These are phyloP conservation scores for Penicillium hordei DNA, from an alignment of 2,329 filamentous ascomycete genomes.

Conservation along the genomic window DNA sequence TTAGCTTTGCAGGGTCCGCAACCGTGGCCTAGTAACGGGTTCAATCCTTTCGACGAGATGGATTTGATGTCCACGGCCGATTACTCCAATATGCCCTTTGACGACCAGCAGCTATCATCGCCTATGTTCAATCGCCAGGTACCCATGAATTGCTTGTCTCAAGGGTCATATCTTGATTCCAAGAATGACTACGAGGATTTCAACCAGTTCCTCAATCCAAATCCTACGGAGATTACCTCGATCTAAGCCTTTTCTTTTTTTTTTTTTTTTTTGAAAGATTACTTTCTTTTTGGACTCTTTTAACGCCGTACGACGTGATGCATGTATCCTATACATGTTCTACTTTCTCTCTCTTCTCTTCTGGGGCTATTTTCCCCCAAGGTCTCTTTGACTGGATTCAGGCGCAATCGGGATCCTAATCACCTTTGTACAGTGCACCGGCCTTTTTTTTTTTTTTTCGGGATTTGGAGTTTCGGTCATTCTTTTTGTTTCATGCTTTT, in stretches of 20 bases:
- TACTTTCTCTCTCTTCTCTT: constrained; percentile 14
- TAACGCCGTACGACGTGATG: constrained; percentile 35
- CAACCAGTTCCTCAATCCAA: constrained; percentile 42
- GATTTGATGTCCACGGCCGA: constrained; percentile 34
- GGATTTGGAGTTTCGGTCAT: constrained; percentile 17
- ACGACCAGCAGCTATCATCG: constrained; percentile 32
- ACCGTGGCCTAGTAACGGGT: constrained; percentile 29
- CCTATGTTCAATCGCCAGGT: constrained; percentile 40
- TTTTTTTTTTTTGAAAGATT: neutral
- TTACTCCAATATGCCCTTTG: constrained; percentile 34
- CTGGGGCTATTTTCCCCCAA: constrained; percentile 19
- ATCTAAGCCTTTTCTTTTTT: constrained; percentile 22
- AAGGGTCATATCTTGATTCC: constrained; percentile 31
- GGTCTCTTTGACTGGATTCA: constrained; percentile 10
- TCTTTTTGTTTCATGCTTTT: neutral
- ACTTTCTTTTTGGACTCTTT: neutral
- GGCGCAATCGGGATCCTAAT: constrained; percentile 19
- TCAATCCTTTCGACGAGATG: constrained; percentile 35
- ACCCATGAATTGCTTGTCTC: constrained; percentile 36
- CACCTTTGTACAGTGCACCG: constrained; percentile 23
- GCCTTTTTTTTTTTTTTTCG: neutral
- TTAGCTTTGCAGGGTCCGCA: constrained; percentile 35
- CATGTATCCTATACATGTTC: constrained; percentile 37
- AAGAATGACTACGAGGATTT: constrained; percentile 42
- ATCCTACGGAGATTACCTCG: constrained; percentile 40